These are phyloP conservation scores for Goffeauzyma gilvescens DNA, from an alignment of 768 basidiomycete species.

Conservation along the genomic window DNA sequence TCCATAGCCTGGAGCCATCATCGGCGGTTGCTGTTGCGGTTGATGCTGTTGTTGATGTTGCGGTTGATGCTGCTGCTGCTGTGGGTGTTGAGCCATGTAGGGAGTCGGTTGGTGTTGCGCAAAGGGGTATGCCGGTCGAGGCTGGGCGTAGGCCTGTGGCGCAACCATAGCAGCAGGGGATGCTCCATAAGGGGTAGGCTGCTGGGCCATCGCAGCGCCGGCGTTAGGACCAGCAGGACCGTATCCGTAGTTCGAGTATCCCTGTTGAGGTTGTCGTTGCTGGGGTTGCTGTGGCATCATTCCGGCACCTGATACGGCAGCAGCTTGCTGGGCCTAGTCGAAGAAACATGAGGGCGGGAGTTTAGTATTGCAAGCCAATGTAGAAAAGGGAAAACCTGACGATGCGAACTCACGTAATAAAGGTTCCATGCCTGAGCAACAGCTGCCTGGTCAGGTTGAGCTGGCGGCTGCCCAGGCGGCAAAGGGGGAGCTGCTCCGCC, in stretches of 20 bases:
- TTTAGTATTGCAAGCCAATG: neutral
- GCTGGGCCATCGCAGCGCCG: conserved; percentile 3
- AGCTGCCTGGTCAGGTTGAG: conserved; percentile 2
- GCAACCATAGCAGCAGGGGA: neutral
- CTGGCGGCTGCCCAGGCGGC: conserved; percentile 9
- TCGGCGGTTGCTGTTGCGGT: neutral
- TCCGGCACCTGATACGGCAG: neutral
- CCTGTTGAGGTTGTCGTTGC: neutral
- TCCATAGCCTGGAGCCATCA: neutral
- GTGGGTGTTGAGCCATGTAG: neutral
- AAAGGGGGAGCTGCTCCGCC: conserved; percentile 3
- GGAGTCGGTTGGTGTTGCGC: neutral
- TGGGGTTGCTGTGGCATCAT: neutral
- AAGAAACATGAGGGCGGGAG: neutral
- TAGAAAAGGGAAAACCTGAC: neutral
- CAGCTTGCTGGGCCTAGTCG: conserved; percentile 2
- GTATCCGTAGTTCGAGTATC: conserved; percentile 11
- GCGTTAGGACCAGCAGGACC: too few species aligned
- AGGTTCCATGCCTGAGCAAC: conserved; percentile 5
- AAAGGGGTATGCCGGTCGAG: neutral
- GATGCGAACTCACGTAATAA: conserved; percentile 5
- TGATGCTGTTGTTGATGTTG: conserved; percentile 2
- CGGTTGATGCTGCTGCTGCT: neutral
- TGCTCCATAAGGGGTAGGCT: neutral
- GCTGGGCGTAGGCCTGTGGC: neutral